Base-by-base conservation (phyloP, 2,329 filamentous ascomycete genomes). In the Colletotrichum truncatum region DNA sequence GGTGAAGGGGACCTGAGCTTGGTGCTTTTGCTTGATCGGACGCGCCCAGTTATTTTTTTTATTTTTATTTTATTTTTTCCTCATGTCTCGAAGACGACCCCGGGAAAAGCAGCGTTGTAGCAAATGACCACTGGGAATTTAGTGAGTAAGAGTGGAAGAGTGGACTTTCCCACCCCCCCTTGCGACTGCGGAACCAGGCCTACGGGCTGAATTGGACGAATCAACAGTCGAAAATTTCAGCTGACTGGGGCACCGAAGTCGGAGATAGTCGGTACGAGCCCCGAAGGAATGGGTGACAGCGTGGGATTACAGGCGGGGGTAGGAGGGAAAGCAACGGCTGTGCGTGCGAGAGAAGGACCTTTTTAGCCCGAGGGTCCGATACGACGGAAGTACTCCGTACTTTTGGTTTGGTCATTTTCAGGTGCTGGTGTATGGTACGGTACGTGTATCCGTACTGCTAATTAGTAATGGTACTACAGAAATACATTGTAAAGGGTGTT, bases 191-290 rank as follows among this genome's bases (percentile, higher is more conserved):
- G 45, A 30, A 12, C 6, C 28, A 39, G 57, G 41, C 28, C 46
- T 14, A 26, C 43, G 36, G 23, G 18, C 21, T 18, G 41, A 30
- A n/a, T 23, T 54, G 36, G 43, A 49, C 63, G 63, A 66, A 66
- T 66, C 25, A 43, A 12, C 23, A 34, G 34, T 45, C 36, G 57
- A 48, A 63, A 66, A 63, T 66, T 63, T 62, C 57, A 56, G 57
- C 57, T 66, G 45, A 66, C 63, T 63, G 51, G 63, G 49, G 57
- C n/a, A 51, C 63, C 63, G 63, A 66, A 66, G 57, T 66, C 63
- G 63, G 63, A 66, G 63, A 65, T 54, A 66, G 14, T 66, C 63
- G 57, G 63, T 63, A 66, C 57, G 49, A 63, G 49, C 56, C 34
- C 49, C 63, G 63, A 66, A 60, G 55, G 46, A 48, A 45, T 52